These are phyloP conservation scores for Mortierella sp. DNA, from an alignment of 371 early-diverging fungal genomes.

Conservation along the genomic window DNA sequence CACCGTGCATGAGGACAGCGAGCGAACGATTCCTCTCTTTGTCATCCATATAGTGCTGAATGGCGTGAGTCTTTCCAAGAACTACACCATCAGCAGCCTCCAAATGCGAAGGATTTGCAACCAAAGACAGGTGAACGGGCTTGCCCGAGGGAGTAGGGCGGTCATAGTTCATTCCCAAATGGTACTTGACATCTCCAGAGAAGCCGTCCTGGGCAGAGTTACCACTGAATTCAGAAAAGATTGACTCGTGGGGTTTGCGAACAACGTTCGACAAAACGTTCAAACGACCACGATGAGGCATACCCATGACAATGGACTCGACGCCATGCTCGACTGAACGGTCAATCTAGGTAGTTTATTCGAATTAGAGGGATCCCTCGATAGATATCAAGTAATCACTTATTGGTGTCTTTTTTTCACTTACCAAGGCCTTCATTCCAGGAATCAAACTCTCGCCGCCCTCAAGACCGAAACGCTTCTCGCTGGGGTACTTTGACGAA, in stretches of 20 bases:
- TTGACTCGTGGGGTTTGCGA: slow-evolving; percentile 97
- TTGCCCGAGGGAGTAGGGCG: slow-evolving; percentile 96
- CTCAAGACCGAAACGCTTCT: slow-evolving; percentile 98
- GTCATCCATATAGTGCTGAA: slow-evolving; percentile 94
- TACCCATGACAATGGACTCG: slow-evolving; percentile 95
- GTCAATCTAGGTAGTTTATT: slow-evolving; percentile 2
- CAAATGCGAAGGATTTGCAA: slow-evolving; percentile 98
- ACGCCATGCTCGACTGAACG: slow-evolving; percentile 94
- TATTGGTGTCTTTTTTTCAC: slow-evolving; percentile 11
- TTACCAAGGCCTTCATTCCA: slow-evolving; percentile 96
- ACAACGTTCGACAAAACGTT: slow-evolving; percentile 98
- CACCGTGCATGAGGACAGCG: slow-evolving; percentile 96
- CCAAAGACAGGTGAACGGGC: slow-evolving; percentile 95
- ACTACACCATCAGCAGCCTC: slow-evolving; percentile 98
- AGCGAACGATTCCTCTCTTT: slow-evolving; percentile 83
- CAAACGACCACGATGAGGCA: slow-evolving; percentile 98
- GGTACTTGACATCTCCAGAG: slow-evolving; percentile 98
- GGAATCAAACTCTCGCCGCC: slow-evolving; percentile 97
- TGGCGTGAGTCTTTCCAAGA: slow-evolving; percentile 95
- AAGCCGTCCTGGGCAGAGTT: slow-evolving; percentile 88
- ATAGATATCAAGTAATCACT: neutral
- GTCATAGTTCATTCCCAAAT: slow-evolving; percentile 96
- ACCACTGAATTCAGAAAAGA: slow-evolving; percentile 97
- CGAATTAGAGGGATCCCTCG: neutral
- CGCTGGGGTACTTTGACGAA: slow-evolving; percentile 65